Conservation (phyloP, 2,329 filamentous ascomycete genomes). For the Penicillium sp. region DNA sequence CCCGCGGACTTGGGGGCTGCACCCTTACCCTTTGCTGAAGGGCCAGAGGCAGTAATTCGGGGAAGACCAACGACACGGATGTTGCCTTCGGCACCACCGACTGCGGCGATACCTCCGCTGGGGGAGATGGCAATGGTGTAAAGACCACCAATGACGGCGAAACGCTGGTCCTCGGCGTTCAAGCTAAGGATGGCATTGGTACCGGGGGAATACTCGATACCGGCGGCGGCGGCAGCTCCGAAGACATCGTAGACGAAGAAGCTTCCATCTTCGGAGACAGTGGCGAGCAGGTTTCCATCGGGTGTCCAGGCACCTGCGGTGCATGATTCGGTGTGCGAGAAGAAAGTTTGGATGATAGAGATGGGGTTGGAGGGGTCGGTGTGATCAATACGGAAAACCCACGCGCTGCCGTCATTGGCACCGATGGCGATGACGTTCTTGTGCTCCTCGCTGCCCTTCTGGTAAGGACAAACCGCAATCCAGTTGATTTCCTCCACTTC, state of each 20-base stretch:
- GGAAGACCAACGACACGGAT: slow-evolving; percentile 86
- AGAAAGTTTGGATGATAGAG: slow-evolving; percentile 86
- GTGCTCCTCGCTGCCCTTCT: slow-evolving; percentile 49
- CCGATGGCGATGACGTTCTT: slow-evolving; percentile 85
- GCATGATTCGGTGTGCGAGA: slow-evolving; percentile 81
- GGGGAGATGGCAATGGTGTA: slow-evolving; percentile 86
- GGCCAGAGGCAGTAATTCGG: slow-evolving; percentile 50
- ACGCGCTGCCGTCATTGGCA: slow-evolving; percentile 86
- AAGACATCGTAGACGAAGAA: slow-evolving; percentile 94
- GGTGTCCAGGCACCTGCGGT: slow-evolving; percentile 90
- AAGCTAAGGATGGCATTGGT: slow-evolving; percentile 72
- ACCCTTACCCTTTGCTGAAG: slow-evolving; percentile 53
- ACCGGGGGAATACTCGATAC: slow-evolving; percentile 56
- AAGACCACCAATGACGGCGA: slow-evolving; percentile 86
- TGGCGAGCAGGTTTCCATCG: slow-evolving; percentile 82
- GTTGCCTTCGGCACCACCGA: slow-evolving; percentile 83
- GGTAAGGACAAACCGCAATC: slow-evolving; percentile 74
- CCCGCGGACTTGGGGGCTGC: slow-evolving; percentile 35
- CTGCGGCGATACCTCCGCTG: slow-evolving; percentile 74
- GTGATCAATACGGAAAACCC: slow-evolving; percentile 87
- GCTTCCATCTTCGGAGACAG: slow-evolving; percentile 83
- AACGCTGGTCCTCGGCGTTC: slow-evolving; percentile 81
- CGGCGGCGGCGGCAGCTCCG: slow-evolving; percentile 70
- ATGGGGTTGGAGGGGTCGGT: slow-evolving; percentile 63
- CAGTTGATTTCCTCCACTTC: slow-evolving; percentile 97